These are phyloP conservation scores for Dryas integrifolia DNA, from an alignment of 331 rosid species.

Conservation along the genomic window DNA sequence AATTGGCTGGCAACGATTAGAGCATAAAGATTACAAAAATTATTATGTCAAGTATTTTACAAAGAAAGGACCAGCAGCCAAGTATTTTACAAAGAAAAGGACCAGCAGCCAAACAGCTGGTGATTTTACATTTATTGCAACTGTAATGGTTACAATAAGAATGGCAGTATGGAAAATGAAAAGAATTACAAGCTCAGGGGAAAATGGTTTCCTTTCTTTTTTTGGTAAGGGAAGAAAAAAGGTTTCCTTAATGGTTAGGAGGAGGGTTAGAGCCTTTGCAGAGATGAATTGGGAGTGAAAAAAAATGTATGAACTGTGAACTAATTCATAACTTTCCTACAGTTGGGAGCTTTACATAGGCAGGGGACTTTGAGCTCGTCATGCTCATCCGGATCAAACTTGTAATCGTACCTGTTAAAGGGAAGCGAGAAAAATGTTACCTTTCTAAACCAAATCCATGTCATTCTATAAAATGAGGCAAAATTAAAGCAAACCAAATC, in stretches of 20 bases:
- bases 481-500: background rate
- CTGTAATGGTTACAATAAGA: slow-evolving; percentile 36
- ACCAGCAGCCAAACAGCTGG: slow-evolving; percentile 35
- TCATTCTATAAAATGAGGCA: too few relatives aligned
- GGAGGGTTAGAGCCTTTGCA: slow-evolving; percentile 32
- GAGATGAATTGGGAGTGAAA: slow-evolving; percentile 2
- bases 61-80: background rate
- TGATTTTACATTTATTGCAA: slow-evolving; percentile 26
- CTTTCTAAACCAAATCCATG: background rate
- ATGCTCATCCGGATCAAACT: slow-evolving; percentile 84
- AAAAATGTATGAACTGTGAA: slow-evolving; percentile 31
- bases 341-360: slow-evolving; percentile 72
- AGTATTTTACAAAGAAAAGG: slow-evolving; percentile 17
- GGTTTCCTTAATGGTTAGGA: slow-evolving; percentile 25
- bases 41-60: background rate
- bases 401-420: slow-evolving; percentile 78
- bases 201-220: background rate
- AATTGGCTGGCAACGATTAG: background rate
- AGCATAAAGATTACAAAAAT: background rate
- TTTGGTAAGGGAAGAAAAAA: slow-evolving; percentile 1
- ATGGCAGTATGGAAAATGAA: slow-evolving; percentile 15
- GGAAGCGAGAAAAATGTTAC: background rate
- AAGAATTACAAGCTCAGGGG: slow-evolving; percentile 20
- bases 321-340: slow-evolving; percentile 86
- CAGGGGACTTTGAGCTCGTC: slow-evolving; percentile 88